Conservation (phyloP, 768 basidiomycete species). For the Termitomyces sp. region DNA sequence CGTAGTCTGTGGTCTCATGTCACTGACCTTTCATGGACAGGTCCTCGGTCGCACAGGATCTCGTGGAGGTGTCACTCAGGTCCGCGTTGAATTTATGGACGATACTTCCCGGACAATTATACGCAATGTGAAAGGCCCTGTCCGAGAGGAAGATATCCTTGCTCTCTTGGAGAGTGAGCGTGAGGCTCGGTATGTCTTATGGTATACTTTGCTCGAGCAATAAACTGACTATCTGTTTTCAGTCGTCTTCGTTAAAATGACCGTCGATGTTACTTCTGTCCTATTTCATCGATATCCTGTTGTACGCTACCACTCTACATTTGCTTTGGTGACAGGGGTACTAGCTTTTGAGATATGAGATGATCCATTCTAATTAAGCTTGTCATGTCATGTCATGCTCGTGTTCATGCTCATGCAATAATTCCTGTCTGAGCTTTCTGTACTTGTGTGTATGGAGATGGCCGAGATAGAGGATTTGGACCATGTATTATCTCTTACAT, state of each 20-base stretch:
- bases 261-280: conserved; percentile 7
- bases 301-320: conserved; percentile 13
- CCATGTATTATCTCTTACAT: background rate
- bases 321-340: conserved; percentile 4
- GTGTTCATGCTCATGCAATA: background rate
- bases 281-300: conserved; percentile 13
- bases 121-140: conserved; percentile 98
- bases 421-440: background rate
- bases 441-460: conserved; percentile 12
- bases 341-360: conserved; percentile 4
- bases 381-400: background rate
- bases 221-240: conserved; percentile 1
- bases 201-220: background rate
- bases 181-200: conserved; percentile 87
- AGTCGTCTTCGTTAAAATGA: conserved; percentile 38
- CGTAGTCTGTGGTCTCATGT: background rate
- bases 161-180: conserved; percentile 97
- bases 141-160: conserved; percentile 93
- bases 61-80: conserved; percentile 98
- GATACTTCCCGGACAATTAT: conserved; percentile 94
- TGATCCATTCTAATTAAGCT: background rate
- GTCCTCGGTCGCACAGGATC: conserved; percentile 98
- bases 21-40: conserved; percentile 36
- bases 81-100: conserved; percentile 99
- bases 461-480: conserved; percentile 12